phyloP scores from a whole-genome alignment of 257 asterid species.

The Oldenlandia corymbosa region DNA sequence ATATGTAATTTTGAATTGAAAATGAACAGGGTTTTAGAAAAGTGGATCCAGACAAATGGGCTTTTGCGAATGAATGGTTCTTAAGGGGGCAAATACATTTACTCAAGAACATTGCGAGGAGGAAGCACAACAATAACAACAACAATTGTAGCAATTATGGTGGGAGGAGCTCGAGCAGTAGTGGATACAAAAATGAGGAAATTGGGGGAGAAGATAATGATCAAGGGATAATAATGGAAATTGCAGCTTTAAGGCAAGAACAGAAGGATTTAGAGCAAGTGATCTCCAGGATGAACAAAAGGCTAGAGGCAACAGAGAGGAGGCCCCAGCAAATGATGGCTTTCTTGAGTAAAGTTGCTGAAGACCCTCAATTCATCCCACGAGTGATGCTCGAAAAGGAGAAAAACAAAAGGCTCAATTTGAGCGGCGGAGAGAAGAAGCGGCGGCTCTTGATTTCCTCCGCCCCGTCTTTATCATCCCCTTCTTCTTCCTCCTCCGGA shows the following conservation, averaged over 20 bases:
- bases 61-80: slow-evolving; percentile 87
- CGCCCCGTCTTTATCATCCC: slow-evolving; percentile 29
- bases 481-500: slow-evolving; percentile 33
- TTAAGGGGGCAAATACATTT: slow-evolving; percentile 67
- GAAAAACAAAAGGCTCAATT: slow-evolving; percentile 14
- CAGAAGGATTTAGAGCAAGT: slow-evolving; percentile 56
- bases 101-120: slow-evolving; percentile 57
- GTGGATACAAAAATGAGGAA: slow-evolving; percentile 25
- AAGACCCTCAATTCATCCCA: slow-evolving; percentile 64
- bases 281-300: slow-evolving; percentile 56
- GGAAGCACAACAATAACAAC: slow-evolving; percentile 23
- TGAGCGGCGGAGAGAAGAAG: slow-evolving; percentile 37
- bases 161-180: slow-evolving; percentile 7
- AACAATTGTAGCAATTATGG: background rate
- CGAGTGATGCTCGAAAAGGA: slow-evolving; percentile 54
- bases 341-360: slow-evolving; percentile 64
- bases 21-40: slow-evolving; percentile 64
- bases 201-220: no score
- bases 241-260: slow-evolving; percentile 50
- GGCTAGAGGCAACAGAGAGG: slow-evolving; percentile 81
- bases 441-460: slow-evolving; percentile 31
- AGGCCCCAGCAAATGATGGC: slow-evolving; percentile 86
- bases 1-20: background rate
- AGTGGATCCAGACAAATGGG: slow-evolving; percentile 90
- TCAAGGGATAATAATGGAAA: slow-evolving; percentile 32